A percentile compares a stretch with the other conserved stretches of the same genome.
phyloP scores from a whole-genome alignment of 2,329 filamentous ascomycete species.

The Fusarium sp. region DNA sequence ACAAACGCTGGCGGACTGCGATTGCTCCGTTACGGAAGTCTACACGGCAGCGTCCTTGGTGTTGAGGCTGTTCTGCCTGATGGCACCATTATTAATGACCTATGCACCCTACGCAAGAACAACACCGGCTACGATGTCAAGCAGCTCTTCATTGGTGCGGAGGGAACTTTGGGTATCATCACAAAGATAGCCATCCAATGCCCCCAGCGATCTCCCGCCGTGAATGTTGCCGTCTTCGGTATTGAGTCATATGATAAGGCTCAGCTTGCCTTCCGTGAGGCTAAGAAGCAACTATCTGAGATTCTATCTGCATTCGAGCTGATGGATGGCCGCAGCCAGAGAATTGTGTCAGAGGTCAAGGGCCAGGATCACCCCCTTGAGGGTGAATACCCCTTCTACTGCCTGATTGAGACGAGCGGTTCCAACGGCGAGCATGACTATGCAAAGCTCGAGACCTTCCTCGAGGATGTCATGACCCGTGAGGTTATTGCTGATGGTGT shows the following conservation, averaged over 20 bases:
- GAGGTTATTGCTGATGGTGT: slow-evolving; percentile 91
- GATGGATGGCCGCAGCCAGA: slow-evolving; percentile 89
- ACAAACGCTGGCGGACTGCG: slow-evolving; percentile 95
- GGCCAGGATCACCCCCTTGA: slow-evolving; percentile 85
- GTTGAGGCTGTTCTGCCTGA: slow-evolving; percentile 94
- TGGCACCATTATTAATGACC: slow-evolving; percentile 89
- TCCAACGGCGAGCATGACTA: slow-evolving; percentile 94
- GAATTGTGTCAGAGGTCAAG: slow-evolving; percentile 78
- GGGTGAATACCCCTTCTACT: slow-evolving; percentile 91
- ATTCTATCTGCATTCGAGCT: slow-evolving; percentile 98
- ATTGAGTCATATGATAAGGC: slow-evolving; percentile 91
- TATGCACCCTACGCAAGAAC: slow-evolving; percentile 92
- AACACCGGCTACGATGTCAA: slow-evolving; percentile 99
- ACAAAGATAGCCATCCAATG: slow-evolving; percentile 91
- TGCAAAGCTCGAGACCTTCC: slow-evolving; percentile 88
- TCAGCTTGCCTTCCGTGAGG: slow-evolving; percentile 85
- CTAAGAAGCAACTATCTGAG: slow-evolving; percentile 90
- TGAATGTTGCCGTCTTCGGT: slow-evolving; percentile 96
- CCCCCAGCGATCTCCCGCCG: slow-evolving; percentile 84
- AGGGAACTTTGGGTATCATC: slow-evolving; percentile 94
- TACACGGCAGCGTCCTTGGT: slow-evolving; percentile 93
- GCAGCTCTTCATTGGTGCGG: slow-evolving; percentile 94
- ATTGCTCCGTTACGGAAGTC: slow-evolving; percentile 89
- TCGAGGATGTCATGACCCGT: slow-evolving; percentile 90
- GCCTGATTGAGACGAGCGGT: slow-evolving; percentile 94